Percentiles rank a stretch among this genome's conserved stretches.
Conservation (phyloP, 108 stramenopile species). For the Schizochytrium sp. region DNA sequence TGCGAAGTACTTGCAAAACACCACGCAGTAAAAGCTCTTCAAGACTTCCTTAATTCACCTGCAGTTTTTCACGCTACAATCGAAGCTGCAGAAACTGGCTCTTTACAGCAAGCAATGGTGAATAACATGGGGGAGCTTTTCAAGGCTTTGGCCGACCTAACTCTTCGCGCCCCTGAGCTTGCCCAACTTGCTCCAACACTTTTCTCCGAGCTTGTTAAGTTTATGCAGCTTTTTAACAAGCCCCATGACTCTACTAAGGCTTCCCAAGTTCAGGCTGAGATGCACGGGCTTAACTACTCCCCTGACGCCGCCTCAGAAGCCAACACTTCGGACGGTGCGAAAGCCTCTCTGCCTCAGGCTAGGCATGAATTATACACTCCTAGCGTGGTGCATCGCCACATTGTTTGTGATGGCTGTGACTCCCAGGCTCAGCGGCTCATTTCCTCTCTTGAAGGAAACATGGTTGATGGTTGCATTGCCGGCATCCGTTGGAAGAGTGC, state of each 20-base stretch:
- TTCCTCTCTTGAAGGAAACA: neutral
- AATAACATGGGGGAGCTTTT: neutral
- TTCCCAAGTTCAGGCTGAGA: neutral
- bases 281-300: neutral
- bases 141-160: neutral
- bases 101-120: neutral
- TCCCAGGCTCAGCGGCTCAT: neutral
- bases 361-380: neutral
- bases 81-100: neutral
- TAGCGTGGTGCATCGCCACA: constrained; percentile 25
- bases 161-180: constrained; percentile 46
- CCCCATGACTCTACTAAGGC: neutral
- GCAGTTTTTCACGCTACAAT: neutral
- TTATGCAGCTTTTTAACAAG: neutral
- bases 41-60: neutral
- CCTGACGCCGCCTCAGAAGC: neutral
- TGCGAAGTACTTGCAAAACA: neutral
- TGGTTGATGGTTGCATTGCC: neutral
- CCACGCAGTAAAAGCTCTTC: constrained; percentile 19
- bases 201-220: neutral
- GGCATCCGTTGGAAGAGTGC: constrained; percentile 60
- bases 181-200: neutral
- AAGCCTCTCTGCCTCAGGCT: neutral
- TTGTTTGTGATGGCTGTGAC: constrained; percentile 35
- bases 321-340: neutral